Evolutionary conservation across 140 eudicot genomes (phyloP), one percentile per base, ranked within the genome.

Genomic region (Erigeron philadelphicus): DNA sequence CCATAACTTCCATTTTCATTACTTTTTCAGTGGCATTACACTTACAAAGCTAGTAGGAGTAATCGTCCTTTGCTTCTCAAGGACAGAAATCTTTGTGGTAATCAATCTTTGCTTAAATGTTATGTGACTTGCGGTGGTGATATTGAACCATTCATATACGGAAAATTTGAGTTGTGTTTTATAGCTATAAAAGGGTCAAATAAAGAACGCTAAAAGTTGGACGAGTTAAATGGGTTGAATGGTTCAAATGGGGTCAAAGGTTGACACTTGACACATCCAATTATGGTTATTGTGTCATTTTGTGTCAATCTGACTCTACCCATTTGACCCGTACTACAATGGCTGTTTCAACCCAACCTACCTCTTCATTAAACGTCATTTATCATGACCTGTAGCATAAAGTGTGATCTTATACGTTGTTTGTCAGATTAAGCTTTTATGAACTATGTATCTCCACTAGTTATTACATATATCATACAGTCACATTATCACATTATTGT

Each of bases 81-180:
- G 87, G 82, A 89, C 87, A 2, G 95, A 86, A 83, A 85, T 93
- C 61, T 93, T 93, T 81, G 98, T 93, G 98, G 98, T 93, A 77
- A 31, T 46, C 13, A 56, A 46, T 75, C 71, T 64, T 61, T 69
- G 68, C 72, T 53, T 63, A 31, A 77, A 40, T 64, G 38, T 67
- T 64, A n/a, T 5, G 8, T 25, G 59, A 31, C 4, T 19, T 16
- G n/a, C 8, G 12, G 56, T 65, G 11, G 9, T 19, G 17, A 19
- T 66, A 23, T 66, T n/a, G 21, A 66, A 44, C 71, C 71, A 21
- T 66, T 66, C 19, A 66, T 58, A 23, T 47, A 25, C 23, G 3
- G 45, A 53, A 23, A n/a, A 5, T 31, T 31, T 1, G 38, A 31
- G 38, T 31, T 66, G 19, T 25, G 45, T 23, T 46, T 47, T 15